A percentile compares a stretch with the other conserved stretches of the same genome.
phyloP scores from a whole-genome alignment of 257 asterid genomes.

The Perilla frutescens region DNA sequence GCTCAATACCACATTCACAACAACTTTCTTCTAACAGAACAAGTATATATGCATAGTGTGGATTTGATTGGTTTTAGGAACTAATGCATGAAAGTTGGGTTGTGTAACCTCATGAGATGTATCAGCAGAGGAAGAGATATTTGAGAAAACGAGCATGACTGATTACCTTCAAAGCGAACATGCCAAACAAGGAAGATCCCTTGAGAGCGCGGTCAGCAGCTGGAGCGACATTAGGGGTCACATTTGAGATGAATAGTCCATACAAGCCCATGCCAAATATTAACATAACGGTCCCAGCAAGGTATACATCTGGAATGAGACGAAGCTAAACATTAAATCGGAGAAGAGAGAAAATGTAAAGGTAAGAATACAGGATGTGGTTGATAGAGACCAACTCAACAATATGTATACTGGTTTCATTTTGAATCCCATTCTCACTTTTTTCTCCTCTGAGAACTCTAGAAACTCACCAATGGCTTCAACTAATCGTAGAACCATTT shows the following conservation, averaged over 20 bases:
- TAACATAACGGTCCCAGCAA: conserved; percentile 96
- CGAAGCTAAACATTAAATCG: no score
- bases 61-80: no score
- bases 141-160: no score
- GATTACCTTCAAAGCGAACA: conserved; percentile 40
- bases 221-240: conserved; percentile 53
- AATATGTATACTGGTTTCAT: neutral
- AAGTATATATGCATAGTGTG: no score
- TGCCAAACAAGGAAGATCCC: conserved; percentile 81
- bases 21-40: no score
- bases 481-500: conserved; percentile 86
- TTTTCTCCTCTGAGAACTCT: neutral
- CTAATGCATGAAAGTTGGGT: no score
- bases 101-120: no score
- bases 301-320: conserved; percentile 31
- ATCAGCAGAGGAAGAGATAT: no score
- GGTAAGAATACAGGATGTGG: no score
- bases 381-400: neutral
- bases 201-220: conserved; percentile 72
- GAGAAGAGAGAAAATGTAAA: no score
- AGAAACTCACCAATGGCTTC: conserved; percentile 90
- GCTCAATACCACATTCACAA: no score
- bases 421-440: neutral
- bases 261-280: conserved; percentile 97
- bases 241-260: conserved; percentile 82